Base-by-base conservation (phyloP, 2,329 filamentous ascomycete genomes). In the Pyricularia sp. region DNA sequence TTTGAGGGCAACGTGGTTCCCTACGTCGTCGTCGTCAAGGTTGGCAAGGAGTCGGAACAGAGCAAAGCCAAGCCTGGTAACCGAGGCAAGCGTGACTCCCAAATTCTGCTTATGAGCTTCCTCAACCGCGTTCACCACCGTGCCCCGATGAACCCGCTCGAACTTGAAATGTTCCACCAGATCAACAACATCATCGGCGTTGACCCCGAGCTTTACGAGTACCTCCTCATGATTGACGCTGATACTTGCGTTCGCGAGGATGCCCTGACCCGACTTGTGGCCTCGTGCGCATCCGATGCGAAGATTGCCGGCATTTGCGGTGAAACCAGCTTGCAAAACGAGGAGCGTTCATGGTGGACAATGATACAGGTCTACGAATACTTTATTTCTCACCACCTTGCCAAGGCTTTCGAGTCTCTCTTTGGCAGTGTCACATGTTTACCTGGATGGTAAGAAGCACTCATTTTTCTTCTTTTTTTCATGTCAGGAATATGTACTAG, bases 311-410 rank as follows among this genome's bases (percentile, higher is more conserved):
- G 91, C 69, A 88, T 95, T 66, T 99, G 95, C 76, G 95, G 95
- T 81, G 95, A 99, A 80, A 99, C 95, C 0, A 91, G 91, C 20
- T 84, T 99, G 65, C 94, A 90, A 71, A 99, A 99, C 77, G 92
- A 93, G 70, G 97, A 97, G 79, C 86, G 91, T 7, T 97, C 94
- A 0, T 93, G 96, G 76, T 88, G 97, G 73, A 99, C 95, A 67
- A 98, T 98, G 94, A 99, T 99, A 78, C 95, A 99, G 80, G 95
- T 99, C 72, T 99, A 99, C 81, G 95, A 99, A 79, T 99, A 99
- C 84, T 99, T 94, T 79, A 99, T 99, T 77, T 98, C 95, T 33
- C 95, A 99, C 84, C 92, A 99, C 80, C 82, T 99, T 78, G 85
- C 95, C 68, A 99, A 99, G 83, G 93, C 95, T 71, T 99, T 99